Percentiles rank a stretch among this genome's conserved stretches.
These are phyloP conservation scores for Passiflora organensis DNA, from an alignment of 345 rosid species.

Conservation along the genomic window DNA sequence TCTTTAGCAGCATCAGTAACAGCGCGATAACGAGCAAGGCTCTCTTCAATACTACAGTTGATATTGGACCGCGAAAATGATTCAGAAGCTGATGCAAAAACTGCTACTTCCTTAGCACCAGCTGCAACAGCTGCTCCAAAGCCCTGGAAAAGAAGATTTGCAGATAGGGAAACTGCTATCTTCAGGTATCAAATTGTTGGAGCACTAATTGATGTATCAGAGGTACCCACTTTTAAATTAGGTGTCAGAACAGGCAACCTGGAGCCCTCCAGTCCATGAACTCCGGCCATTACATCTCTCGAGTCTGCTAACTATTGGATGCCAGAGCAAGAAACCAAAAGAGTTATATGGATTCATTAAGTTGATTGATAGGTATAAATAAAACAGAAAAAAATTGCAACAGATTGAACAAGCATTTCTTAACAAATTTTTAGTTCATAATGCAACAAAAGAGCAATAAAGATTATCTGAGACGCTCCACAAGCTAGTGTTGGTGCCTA, in stretches of 20 bases:
- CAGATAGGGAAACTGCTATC: constrained; percentile 12
- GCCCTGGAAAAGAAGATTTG: constrained; percentile 37
- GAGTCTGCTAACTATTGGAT: constrained; percentile 55
- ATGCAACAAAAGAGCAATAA: too few species aligned
- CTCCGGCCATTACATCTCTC: constrained; percentile 61
- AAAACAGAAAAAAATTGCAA: not conserved
- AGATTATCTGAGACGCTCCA: too few species aligned
- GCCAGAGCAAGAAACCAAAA: not conserved
- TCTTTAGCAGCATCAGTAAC: constrained; percentile 52
- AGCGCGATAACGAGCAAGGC: constrained; percentile 60
- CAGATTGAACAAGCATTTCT: too few species aligned
- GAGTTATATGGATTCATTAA: too few species aligned
- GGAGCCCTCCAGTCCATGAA: constrained; percentile 36
- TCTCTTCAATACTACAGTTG: constrained; percentile 69
- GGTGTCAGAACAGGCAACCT: constrained; percentile 67
- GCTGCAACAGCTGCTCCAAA: constrained; percentile 73
- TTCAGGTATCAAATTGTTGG: not conserved
- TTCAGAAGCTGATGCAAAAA: constrained; percentile 83
- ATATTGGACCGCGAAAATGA: constrained; percentile 73
- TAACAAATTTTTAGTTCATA: too few species aligned
- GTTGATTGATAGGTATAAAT: too few species aligned
- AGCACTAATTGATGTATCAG: not conserved
- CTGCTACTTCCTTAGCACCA: constrained; percentile 70
- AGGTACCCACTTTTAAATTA: constrained; percentile 50
- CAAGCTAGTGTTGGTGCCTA: too few species aligned